Evolutionary conservation across 257 asterid species (phyloP), one percentile per base, ranked within the genome.

Genomic region (Dorcoceras hygrometricum): DNA sequence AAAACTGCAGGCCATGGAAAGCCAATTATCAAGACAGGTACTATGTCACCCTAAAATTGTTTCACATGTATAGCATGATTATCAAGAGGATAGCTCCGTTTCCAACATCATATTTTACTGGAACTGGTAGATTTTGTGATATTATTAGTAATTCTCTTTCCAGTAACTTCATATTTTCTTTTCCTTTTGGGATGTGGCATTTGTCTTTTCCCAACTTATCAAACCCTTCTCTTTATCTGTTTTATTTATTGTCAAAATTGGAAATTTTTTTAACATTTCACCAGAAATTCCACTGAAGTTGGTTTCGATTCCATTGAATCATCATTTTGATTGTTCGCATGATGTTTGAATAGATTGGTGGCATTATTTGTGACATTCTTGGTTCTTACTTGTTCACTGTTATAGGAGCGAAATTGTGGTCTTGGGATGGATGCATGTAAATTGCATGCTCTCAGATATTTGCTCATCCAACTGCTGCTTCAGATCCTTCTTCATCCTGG

Each of bases 11-110:
- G 81, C 81, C 39, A 84, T 78, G 86, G 96, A 94, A 74, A 79
- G 85, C 77, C 82, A 80, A 78, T 83, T 90, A 9, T 82, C 88
- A 57, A 87, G 83, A 80, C 88, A 85, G 96, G 99, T 90, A 83
- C 53, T 23, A n/a, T 27, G 14, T 24, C 23, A n/a, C 22, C 39
- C 63, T 59, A 79, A 31, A 48, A 60, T 39, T 55, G 29, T 29
- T 62, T 6, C 36, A 9, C 23, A 14, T 28, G 31, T 57, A 66
- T 57, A 9, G 57, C 69, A 16, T 20, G 65, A n/a, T 56, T 31
- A 29, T 55, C 54, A 63, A 56, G 29, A 46, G 18, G 34, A 64
- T 43, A 61, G 0, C n/a, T 55, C 1, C 51, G 3, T 14, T 51
- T 67, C 50, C 25, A 22, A 12, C 11, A 26, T 23, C 16, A 23